These are phyloP conservation scores for Lactifluus hygrophoroides DNA, from an alignment of 768 basidiomycete genomes.

Conservation along the genomic window DNA sequence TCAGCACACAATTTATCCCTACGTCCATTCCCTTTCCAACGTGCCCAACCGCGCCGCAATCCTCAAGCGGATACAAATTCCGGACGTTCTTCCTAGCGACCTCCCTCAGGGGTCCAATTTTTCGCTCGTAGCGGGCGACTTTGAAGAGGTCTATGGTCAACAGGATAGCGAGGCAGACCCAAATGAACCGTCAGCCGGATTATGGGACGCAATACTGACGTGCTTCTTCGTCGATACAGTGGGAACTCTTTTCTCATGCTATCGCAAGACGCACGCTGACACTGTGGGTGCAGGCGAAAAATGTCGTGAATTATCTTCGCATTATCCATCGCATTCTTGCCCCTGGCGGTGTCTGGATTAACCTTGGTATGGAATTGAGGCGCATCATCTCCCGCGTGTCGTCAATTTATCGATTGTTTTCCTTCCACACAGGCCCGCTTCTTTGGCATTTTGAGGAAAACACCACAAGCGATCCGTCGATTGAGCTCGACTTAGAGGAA, in stretches of 20 bases:
- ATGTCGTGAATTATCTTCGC: constrained; percentile 85
- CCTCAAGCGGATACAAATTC: constrained; percentile 61
- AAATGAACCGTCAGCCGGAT: constrained; percentile 59
- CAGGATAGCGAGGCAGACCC: constrained; percentile 34
- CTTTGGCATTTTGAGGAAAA: constrained; percentile 99
- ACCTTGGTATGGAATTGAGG: constrained; percentile 46
- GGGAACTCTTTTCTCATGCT: constrained; percentile 20
- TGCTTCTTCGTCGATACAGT: constrained; percentile 98
- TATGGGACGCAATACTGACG: constrained; percentile 86
- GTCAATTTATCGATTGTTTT: background rate
- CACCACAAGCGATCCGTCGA: constrained; percentile 63
- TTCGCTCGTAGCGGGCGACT: constrained; percentile 88
- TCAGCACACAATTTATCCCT: constrained; percentile 76
- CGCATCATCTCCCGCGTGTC: background rate
- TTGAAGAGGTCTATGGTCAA: constrained; percentile 81
- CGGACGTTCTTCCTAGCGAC: constrained; percentile 74
- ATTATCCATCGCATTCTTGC: constrained; percentile 76
- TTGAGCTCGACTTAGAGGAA: constrained; percentile 88
- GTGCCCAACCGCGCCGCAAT: constrained; percentile 48
- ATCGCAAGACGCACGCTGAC: background rate
- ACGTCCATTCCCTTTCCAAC: constrained; percentile 90
- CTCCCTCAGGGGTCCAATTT: constrained; percentile 60
- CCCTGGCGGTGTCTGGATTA: constrained; percentile 88
- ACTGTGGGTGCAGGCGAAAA: constrained; percentile 56
- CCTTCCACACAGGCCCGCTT: constrained; percentile 52